These are phyloP conservation scores for Luvunga scandens DNA, from an alignment of 345 rosid species.

Conservation along the genomic window DNA sequence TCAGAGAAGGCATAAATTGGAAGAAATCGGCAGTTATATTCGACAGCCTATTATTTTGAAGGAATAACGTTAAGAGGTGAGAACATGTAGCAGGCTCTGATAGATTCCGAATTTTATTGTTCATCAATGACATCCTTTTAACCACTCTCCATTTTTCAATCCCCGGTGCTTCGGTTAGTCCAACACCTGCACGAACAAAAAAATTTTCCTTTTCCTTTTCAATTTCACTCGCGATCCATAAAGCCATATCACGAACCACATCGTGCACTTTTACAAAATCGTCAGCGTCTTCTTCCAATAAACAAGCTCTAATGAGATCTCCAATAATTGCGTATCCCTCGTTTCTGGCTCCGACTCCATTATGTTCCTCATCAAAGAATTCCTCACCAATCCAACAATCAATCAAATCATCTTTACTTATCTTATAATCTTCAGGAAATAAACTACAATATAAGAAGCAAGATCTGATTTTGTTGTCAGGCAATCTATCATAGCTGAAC, in stretches of 20 bases:
- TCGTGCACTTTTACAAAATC: constrained; percentile 36
- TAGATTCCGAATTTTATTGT: constrained; percentile 16
- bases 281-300: constrained; percentile 21
- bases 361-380: no score
- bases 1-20: constrained; percentile 18
- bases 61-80: constrained; percentile 29
- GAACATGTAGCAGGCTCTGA: constrained; percentile 6
- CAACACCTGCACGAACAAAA: constrained; percentile 7
- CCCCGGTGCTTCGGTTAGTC: constrained; percentile 10
- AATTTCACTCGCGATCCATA: constrained; percentile 27
- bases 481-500: background rate
- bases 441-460: constrained; percentile 1
- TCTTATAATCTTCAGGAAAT: constrained; percentile 15
- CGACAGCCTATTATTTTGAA: background rate
- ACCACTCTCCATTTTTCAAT: constrained; percentile 17
- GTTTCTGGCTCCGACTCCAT: background rate
- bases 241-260: constrained; percentile 37
- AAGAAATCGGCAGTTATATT: constrained; percentile 12
- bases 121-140: constrained; percentile 28
- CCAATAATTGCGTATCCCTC: constrained; percentile 17
- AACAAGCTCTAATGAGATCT: constrained; percentile 18
- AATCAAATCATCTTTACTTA: background rate
- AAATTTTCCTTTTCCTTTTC: constrained; percentile 14
- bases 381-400: no score
- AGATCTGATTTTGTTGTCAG: no score